Base-by-base conservation (phyloP, 73 alveolate species). In the Paramecium pentaurelia region DNA sequence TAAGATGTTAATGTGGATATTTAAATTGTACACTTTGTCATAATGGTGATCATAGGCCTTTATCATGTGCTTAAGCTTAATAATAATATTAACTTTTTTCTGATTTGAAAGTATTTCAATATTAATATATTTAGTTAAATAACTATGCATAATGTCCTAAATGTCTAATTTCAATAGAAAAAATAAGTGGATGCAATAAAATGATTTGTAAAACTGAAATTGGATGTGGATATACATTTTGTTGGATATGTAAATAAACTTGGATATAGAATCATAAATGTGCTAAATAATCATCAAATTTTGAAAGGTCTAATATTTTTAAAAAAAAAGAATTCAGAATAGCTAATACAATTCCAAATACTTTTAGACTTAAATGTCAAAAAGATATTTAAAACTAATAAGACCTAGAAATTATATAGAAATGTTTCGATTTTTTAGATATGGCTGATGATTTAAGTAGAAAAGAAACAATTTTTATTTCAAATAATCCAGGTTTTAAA, bases 211-310 rank as follows among this genome's bases (percentile, higher is more conserved):
- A 47, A 64, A 27, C 87, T 12, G 75, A 75, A 22, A 20, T 64
- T 6, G 93, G 93, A 38, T 87, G 93, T 64, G 93, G 93, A n/a
- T 68, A 64, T 87, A 30, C 12, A 68, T 87, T 87, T 49, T 87
- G 93, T 42, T 87, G 93, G 93, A 0, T 60, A 0, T 87, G 93
- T 60, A 20, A 60, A 18, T 88, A 77, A 3, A 59, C 84, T 68
- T 87, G 93, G 93, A 2, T 8, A 1, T 12, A 2, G 7, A 42
- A 42, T 42, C 51, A 42, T 42, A 7, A 42, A 42, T 42, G 47
- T 8, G 8, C 0, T 38, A 6, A 38, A 38, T 6, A 38, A 38
- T 8, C 6, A 22, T 22, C 25, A 22, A 0, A 22, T 22, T 22
- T 22, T 0, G 25, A 22, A 22, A 22, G 25, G 25, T 22, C 25